Base-by-base conservation (phyloP, 1,284 basidiomycete species). In the Xerocomus nothofagi region DNA sequence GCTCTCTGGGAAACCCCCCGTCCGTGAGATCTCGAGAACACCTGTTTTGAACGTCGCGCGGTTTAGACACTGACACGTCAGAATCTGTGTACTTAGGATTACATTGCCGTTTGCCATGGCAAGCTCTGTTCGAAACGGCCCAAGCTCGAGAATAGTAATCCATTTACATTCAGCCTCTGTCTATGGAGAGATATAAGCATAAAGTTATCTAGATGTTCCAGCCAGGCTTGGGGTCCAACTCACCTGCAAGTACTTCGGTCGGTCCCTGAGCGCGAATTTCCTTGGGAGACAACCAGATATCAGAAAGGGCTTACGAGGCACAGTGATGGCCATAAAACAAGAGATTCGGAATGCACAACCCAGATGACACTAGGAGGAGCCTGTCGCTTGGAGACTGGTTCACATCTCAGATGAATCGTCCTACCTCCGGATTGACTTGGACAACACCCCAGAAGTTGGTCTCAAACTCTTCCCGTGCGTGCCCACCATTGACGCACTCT, bases 371-470 rank as follows among this genome's bases (percentile, higher is more conserved):
- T 33, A 70, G 65, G n/a, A 73, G 44, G 11, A 73, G 58, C 17
- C 61, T 57, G 4, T 71, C 71, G 0, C 71, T 68, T 23, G 12
- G 45, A 20, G 63, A 62, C 12, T 56, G 56, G 49, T 74, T 74
- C 0, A 65, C 63, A 10, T 73, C 70, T 44, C 72, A 61, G 55
- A 73, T 70, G 55, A 69, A 64, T 37, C 53, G 53, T 21, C 73
- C 55, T 0, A 70, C 70, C 48, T 65, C 67, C 31, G 52, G 49
- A 30, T 50, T 64, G 29, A 73, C 69, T 23, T 58, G 52, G 0
- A 55, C 56, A 1, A 66, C 63, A 7, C 69, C 71, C 68, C 69
- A 73, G 47, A 73, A 71, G 44, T 71, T 63, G 47, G 62, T 57
- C 10, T 73, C 69, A 24, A 73, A 68, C 39, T 70, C 37, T 2